Evolutionary conservation across 1,284 basidiomycete genomes (phyloP).

Genomic region (Cryptococcus hybrid): DNA sequence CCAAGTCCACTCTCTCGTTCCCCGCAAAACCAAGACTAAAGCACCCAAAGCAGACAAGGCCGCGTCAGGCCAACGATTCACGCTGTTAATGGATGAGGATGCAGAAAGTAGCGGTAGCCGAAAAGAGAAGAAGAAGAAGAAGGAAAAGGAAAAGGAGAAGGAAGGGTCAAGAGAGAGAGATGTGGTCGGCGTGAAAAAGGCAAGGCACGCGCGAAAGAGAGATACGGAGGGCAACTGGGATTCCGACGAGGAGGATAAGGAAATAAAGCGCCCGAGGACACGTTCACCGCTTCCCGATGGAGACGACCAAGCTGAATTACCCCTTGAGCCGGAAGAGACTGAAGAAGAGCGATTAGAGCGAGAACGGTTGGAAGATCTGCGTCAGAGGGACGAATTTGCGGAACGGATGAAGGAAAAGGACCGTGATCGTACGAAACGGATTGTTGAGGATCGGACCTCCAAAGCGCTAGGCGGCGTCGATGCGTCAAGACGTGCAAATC

Average conservation of each 20-base stretch:
- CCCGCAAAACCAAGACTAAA: slow-evolving; percentile 69
- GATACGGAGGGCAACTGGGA: slow-evolving; percentile 58
- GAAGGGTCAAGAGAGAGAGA: slow-evolving; percentile 43
- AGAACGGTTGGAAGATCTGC: slow-evolving; percentile 72
- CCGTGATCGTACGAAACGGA: slow-evolving; percentile 77
- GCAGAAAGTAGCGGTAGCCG: slow-evolving; percentile 15
- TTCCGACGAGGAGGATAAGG: slow-evolving; percentile 73
- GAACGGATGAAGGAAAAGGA: slow-evolving; percentile 82
- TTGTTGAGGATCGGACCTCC: slow-evolving; percentile 89
- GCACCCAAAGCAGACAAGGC: slow-evolving; percentile 38
- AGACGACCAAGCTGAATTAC: slow-evolving; percentile 24
- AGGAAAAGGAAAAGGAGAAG: slow-evolving; percentile 51
- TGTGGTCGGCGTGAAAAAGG: slow-evolving; percentile 53
- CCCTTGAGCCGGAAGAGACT: slow-evolving; percentile 52
- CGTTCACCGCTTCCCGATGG: slow-evolving; percentile 48
- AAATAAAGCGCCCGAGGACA: slow-evolving; percentile 49
- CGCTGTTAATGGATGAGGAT: slow-evolving; percentile 75
- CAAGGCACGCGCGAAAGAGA: slow-evolving; percentile 67
- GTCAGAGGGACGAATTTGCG: slow-evolving; percentile 90
- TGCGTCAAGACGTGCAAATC: slow-evolving; percentile 70
- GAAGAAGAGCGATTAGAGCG: slow-evolving; percentile 69
- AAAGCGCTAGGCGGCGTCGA: slow-evolving; percentile 74
- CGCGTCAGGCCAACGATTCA: slow-evolving; percentile 61
- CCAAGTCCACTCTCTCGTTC: slow-evolving; percentile 73
- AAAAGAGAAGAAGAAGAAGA: slow-evolving; percentile 35